phyloP scores from a whole-genome alignment of 1,284 basidiomycete species.

The Ustilago cynodontis region DNA sequence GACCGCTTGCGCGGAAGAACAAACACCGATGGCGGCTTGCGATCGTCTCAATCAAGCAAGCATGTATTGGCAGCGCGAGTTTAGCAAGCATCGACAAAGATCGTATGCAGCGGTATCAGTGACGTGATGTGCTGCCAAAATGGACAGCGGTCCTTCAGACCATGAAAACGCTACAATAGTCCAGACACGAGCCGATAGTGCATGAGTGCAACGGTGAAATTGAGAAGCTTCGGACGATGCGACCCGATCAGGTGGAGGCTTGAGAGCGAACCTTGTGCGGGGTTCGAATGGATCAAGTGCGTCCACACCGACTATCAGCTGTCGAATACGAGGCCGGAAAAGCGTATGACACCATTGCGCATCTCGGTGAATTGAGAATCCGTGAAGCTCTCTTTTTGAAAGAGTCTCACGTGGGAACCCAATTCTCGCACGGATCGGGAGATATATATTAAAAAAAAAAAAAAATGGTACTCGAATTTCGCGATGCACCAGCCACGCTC shows the following conservation, averaged over 20 bases:
- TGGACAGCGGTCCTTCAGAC: background rate
- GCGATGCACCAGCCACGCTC: conserved; percentile 1
- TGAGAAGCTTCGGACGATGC: background rate
- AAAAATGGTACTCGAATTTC: background rate
- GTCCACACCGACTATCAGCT: background rate
- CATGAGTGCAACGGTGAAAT: no score
- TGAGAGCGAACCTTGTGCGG: background rate
- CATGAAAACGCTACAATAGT: background rate
- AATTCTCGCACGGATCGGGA: conserved; percentile 6
- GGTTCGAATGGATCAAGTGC: background rate
- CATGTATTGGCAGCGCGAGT: no score
- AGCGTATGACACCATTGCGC: conserved; percentile 30
- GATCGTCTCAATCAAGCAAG: background rate
- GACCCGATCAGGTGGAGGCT: background rate
- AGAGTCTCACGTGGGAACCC: conserved; percentile 10
- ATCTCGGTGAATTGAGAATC: conserved; percentile 1
- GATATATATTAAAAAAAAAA: background rate
- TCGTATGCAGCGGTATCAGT: no score
- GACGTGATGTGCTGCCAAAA: no score
- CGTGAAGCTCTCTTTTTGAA: background rate
- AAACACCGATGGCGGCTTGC: background rate
- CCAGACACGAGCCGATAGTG: background rate
- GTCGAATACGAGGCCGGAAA: background rate
- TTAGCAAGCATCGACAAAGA: no score
- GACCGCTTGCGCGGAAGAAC: background rate